Conservation (phyloP, 2,329 filamentous ascomycete species). For the Chlorencoelia australis region DNA sequence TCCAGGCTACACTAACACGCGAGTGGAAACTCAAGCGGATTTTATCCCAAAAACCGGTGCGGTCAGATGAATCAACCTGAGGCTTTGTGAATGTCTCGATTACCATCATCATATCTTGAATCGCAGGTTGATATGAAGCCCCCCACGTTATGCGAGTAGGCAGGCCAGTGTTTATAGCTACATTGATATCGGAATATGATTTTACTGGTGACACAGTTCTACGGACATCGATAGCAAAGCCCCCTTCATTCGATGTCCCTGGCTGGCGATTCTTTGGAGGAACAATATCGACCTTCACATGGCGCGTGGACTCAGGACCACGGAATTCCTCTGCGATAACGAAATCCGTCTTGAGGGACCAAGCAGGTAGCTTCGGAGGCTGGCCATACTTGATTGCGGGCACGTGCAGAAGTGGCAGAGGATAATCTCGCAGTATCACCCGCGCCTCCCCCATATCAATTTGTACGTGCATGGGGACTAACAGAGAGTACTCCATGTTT, state of each 20-base stretch:
- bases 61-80: constrained; percentile 84
- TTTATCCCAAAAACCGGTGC: constrained; percentile 98
- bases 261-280: constrained; percentile 54
- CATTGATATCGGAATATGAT: constrained; percentile 83
- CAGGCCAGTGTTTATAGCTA: constrained; percentile 87
- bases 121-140: constrained; percentile 91
- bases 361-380: constrained; percentile 66
- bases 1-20: constrained; percentile 80
- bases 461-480: constrained; percentile 82
- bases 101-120: constrained; percentile 99
- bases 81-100: constrained; percentile 97
- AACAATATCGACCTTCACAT: constrained; percentile 75
- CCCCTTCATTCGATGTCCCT: constrained; percentile 43
- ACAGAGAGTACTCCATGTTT: constrained; percentile 80
- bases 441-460: constrained; percentile 85
- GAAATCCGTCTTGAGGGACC: constrained; percentile 81
- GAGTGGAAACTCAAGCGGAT: constrained; percentile 92
- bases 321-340: constrained; percentile 92
- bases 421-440: constrained; percentile 85
- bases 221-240: constrained; percentile 77
- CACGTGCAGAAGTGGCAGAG: constrained; percentile 82
- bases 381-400: constrained; percentile 73
- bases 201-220: constrained; percentile 92
- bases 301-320: constrained; percentile 66
- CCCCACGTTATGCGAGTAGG: constrained; percentile 95